phyloP scores from a whole-genome alignment of 2,329 filamentous ascomycete species.

The Emergomyces pasteurianus region DNA sequence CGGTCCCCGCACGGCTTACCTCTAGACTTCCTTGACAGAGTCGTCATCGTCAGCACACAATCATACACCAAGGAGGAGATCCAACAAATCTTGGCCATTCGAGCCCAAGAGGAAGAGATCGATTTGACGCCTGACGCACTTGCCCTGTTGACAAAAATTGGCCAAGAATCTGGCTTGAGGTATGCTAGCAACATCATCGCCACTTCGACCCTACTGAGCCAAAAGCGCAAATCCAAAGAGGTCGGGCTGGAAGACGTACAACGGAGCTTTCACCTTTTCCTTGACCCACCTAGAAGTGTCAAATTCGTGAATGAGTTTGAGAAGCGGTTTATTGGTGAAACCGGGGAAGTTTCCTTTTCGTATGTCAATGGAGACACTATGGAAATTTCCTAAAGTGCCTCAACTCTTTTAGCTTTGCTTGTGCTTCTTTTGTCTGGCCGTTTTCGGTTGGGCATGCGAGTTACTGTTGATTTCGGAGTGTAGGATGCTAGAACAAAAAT shows the following conservation, averaged over 20 bases:
- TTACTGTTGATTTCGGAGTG: neutral
- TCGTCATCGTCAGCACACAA: conserved; percentile 92
- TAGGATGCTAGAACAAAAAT: neutral
- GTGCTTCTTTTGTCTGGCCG: neutral
- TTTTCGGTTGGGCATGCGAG: neutral
- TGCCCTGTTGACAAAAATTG: conserved; percentile 89
- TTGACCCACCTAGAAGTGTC: conserved; percentile 76
- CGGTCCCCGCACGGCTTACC: conserved; percentile 86
- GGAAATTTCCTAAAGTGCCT: conserved; percentile 48
- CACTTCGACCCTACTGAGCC: conserved; percentile 74
- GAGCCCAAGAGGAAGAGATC: conserved; percentile 91
- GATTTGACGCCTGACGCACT: conserved; percentile 83
- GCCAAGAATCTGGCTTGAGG: conserved; percentile 76
- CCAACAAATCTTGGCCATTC: conserved; percentile 80
- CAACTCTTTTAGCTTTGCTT: conserved; percentile 1
- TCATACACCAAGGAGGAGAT: conserved; percentile 75
- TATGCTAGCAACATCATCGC: conserved; percentile 98
- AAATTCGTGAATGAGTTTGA: conserved; percentile 85
- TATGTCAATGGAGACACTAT: conserved; percentile 50
- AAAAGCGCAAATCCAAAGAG: conserved; percentile 75
- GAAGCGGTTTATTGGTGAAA: conserved; percentile 82
- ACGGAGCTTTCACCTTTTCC: conserved; percentile 87
- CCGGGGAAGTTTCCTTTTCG: conserved; percentile 64
- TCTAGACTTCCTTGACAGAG: conserved; percentile 87
- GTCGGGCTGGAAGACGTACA: conserved; percentile 82